These are phyloP conservation scores for Smallanthus sonchifolius DNA, from an alignment of 129 eudicot species.

Conservation along the genomic window DNA sequence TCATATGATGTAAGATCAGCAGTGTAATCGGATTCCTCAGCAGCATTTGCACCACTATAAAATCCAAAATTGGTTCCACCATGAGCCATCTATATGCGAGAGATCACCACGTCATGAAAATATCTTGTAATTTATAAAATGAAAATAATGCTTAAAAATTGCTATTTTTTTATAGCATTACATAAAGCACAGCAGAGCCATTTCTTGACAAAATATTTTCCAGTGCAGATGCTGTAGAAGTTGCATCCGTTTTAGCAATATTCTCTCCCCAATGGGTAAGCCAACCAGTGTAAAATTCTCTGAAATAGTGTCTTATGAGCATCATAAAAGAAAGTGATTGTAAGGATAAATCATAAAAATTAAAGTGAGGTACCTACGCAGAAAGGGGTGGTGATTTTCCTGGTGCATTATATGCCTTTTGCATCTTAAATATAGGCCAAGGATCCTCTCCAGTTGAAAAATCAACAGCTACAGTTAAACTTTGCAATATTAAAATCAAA, in stretches of 20 bases:
- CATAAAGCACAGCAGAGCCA: slow-evolving; percentile 97
- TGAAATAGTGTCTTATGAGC: slow-evolving; percentile 26
- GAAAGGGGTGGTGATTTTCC: slow-evolving; percentile 98
- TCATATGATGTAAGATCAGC: slow-evolving; percentile 99
- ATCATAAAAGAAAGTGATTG: slow-evolving; percentile 2
- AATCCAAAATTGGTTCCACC: slow-evolving; percentile 99
- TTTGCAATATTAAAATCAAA: slow-evolving; percentile 1
- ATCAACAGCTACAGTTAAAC: slow-evolving; percentile 63
- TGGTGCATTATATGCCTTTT: slow-evolving; percentile 77
- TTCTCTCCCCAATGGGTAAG: slow-evolving; percentile 97
- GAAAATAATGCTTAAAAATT: not conserved
- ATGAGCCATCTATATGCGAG: slow-evolving; percentile 73
- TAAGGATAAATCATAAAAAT: not conserved
- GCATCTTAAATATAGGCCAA: slow-evolving; percentile 80
- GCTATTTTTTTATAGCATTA: slow-evolving; percentile 26
- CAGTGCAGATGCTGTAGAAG: slow-evolving; percentile 68
- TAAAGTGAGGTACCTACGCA: slow-evolving; percentile 52
- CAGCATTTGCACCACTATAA: slow-evolving; percentile 86
- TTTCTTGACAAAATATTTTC: slow-evolving; percentile 64
- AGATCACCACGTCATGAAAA: slow-evolving; percentile 7
- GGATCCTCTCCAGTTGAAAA: slow-evolving; percentile 89
- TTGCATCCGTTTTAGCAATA: slow-evolving; percentile 74
- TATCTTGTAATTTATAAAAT: not conserved
- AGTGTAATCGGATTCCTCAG: slow-evolving; percentile 62
- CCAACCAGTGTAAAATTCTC: slow-evolving; percentile 97